Base-by-base conservation (phyloP, 73 alveolate genomes). In the Symbiodinium natans region DNA sequence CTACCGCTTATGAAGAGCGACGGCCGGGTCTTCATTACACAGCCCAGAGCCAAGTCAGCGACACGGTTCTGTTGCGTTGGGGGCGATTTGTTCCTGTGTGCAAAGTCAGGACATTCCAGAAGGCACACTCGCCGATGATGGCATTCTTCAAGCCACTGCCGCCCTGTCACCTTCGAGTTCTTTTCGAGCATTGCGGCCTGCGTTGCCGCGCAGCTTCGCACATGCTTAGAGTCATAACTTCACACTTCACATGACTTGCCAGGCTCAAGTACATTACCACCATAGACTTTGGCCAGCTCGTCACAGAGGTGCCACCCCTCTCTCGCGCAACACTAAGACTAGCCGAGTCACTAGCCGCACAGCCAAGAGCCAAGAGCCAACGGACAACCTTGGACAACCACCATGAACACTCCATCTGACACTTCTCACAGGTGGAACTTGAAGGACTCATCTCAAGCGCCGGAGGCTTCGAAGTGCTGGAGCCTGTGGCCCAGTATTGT, bases 211-310 rank as follows among this genome's bases (percentile, higher is more conserved):
- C n/a, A n/a, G n/a, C n/a, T n/a, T n/a, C n/a, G n/a, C n/a, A n/a
- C n/a, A n/a, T n/a, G n/a, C n/a, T n/a, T n/a, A n/a, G n/a, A n/a
- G n/a, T n/a, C n/a, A n/a, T n/a, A n/a, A n/a, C n/a, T n/a, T n/a
- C n/a, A n/a, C n/a, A n/a, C n/a, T n/a, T n/a, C n/a, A n/a, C n/a
- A n/a, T n/a, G n/a, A n/a, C 10, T 41, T 36, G 83, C 68, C 84
- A 88, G 95, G 95, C 39, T 73, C 82, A 92, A 92, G 80, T 92
- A 92, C 54, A 43, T 92, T 23, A 92, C 98, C 43, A 92, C 98
- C 46, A 92, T 92, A 41, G 98, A 92, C 84, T 92, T 92, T 71
- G 98, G 98, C 54, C 98, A 92, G 89, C 88, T 92, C 59, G 43
- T 86, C 29, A 92, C 98, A 5, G 98, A 92, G 98, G 98, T 63